A percentile compares a stretch with the other conserved stretches of the same genome.
Conservation (phyloP, 176 grass and related monocot genomes). For the Tillandsia leiboldiana region DNA sequence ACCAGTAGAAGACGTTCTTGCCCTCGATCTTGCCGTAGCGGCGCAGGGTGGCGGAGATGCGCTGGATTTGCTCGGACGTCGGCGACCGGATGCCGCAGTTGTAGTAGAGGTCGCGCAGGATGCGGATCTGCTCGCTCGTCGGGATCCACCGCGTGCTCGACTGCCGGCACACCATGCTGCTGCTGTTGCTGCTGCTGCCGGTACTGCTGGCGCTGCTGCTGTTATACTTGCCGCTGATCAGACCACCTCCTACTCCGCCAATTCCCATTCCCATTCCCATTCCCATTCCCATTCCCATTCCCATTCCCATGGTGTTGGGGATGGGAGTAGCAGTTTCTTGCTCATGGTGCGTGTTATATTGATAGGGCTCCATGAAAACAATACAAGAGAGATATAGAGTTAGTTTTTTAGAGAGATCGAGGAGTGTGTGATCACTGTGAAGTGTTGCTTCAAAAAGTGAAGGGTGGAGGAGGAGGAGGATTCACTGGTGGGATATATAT, state of each 20-base stretch:
- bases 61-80: constrained; percentile 86
- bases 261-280: background rate
- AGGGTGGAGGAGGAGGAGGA: too few species aligned
- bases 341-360: constrained; percentile 10
- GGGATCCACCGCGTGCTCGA: constrained; percentile 80
- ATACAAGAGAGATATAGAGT: background rate
- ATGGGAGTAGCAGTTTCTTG: background rate
- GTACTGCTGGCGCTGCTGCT: background rate
- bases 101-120: constrained; percentile 86
- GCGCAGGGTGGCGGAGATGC: constrained; percentile 64
- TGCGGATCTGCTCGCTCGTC: constrained; percentile 72
- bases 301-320: constrained; percentile 1
- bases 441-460: too few species aligned
- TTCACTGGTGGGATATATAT: background rate
- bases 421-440: too few species aligned
- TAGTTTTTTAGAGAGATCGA: too few species aligned
- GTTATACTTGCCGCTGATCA: constrained; percentile 1
- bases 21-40: constrained; percentile 90
- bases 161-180: constrained; percentile 35
- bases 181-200: background rate
- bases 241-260: background rate
- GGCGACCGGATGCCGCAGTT: constrained; percentile 77
- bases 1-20: constrained; percentile 99
- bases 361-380: constrained; percentile 31
- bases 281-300: background rate